Percentiles rank a stretch among this genome's conserved stretches.
These are phyloP conservation scores for Lophiotrema nucula DNA, from an alignment of 495 filamentous ascomycete genomes.

Conservation along the genomic window DNA sequence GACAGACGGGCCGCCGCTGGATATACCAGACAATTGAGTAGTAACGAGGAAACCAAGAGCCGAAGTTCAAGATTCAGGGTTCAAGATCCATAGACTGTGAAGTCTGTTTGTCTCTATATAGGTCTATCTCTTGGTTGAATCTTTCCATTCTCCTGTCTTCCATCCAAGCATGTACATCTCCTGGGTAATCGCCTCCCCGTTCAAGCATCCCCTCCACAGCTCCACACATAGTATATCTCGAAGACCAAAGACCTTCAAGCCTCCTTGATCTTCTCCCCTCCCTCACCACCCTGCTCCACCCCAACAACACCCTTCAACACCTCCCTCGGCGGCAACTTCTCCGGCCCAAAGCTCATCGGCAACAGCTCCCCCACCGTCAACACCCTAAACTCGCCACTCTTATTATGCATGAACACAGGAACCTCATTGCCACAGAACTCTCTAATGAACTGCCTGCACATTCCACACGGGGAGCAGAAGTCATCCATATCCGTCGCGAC, in stretches of 20 bases:
- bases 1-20: too few species aligned
- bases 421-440: slow-evolving; percentile 51
- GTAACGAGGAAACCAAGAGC: too few species aligned
- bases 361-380: slow-evolving; percentile 63
- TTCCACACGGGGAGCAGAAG: slow-evolving; percentile 51
- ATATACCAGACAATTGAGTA: too few species aligned
- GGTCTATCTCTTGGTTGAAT: background rate
- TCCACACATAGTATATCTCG: background rate
- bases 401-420: slow-evolving; percentile 92
- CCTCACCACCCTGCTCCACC: slow-evolving; percentile 4
- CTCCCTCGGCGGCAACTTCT: slow-evolving; percentile 29
- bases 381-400: slow-evolving; percentile 64
- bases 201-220: background rate
- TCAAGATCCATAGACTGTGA: too few species aligned
- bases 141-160: background rate
- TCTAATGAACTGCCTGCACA: slow-evolving; percentile 53
- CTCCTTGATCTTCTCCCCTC: background rate
- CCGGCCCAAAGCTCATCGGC: slow-evolving; percentile 35
- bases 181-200: too few species aligned
- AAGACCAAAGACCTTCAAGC: background rate
- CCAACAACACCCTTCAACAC: too few species aligned
- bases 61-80: too few species aligned
- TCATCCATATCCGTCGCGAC: slow-evolving; percentile 73
- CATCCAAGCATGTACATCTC: too few species aligned
- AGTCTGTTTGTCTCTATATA: background rate